Evolutionary conservation across 768 basidiomycete genomes (phyloP).

Genomic region (Gymnopilus dilepis): DNA sequence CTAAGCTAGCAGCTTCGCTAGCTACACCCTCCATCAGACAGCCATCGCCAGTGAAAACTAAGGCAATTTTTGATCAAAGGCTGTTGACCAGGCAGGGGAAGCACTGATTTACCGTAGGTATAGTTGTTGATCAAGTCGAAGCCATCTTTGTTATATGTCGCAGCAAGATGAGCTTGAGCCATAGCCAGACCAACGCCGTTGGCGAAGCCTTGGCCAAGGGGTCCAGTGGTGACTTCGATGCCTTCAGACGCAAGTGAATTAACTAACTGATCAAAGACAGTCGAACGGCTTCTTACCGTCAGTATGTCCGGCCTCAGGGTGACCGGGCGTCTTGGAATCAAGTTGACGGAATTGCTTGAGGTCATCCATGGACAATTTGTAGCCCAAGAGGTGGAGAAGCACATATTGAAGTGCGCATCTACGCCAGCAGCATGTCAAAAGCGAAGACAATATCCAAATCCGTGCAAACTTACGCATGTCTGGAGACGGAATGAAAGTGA

Average conservation of each 20-base stretch:
- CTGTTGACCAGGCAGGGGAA: conserved; percentile 9
- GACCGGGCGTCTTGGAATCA: conserved; percentile 89
- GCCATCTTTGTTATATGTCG: conserved; percentile 87
- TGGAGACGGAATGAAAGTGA: conserved; percentile 32
- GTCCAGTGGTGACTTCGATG: conserved; percentile 93
- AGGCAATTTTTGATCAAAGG: conserved; percentile 11
- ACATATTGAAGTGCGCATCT: conserved; percentile 96
- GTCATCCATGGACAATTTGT: conserved; percentile 91
- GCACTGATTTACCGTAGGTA: conserved; percentile 70
- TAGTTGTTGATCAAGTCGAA: conserved; percentile 85
- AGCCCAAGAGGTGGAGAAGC: conserved; percentile 89
- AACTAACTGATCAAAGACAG: background rate
- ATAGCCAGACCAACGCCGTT: conserved; percentile 95
- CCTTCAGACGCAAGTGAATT: conserved; percentile 39
- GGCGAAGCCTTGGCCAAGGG: conserved; percentile 93
- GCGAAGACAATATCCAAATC: background rate
- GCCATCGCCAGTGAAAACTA: conserved; percentile 92
- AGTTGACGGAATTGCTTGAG: conserved; percentile 93
- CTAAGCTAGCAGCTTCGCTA: conserved; percentile 90
- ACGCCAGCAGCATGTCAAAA: conserved; percentile 19
- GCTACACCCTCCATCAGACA: conserved; percentile 98
- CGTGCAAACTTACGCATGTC: conserved; percentile 70
- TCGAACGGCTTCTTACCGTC: conserved; percentile 39
- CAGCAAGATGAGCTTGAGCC: conserved; percentile 88
- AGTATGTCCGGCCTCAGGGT: conserved; percentile 77